These are phyloP conservation scores for Mortierella sp. DNA, from an alignment of 371 early-diverging fungal genomes.

Conservation along the genomic window DNA sequence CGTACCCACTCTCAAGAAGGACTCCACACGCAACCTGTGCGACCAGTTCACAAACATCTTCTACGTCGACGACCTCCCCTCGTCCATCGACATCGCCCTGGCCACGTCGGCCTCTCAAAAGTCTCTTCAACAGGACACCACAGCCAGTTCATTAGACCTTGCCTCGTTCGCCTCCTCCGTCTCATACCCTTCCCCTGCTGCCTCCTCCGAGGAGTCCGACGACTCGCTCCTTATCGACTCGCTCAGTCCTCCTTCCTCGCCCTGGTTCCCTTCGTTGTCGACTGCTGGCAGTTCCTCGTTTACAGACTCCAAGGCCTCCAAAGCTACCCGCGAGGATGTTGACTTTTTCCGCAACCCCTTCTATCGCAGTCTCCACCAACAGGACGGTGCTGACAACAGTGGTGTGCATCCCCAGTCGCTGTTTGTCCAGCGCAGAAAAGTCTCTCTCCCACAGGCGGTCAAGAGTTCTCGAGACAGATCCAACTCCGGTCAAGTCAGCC, in stretches of 20 bases:
- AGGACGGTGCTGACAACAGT: neutral
- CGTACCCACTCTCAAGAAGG: conserved; percentile 19
- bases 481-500: conserved; percentile 3
- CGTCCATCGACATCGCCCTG: neutral
- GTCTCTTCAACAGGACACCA: neutral
- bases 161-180: conserved; percentile 2
- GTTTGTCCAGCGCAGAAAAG: neutral
- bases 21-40: conserved; percentile 34
- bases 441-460: conserved; percentile 8
- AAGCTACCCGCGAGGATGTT: conserved; percentile 5
- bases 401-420: neutral
- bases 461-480: neutral
- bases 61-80: conserved; percentile 3
- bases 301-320: neutral
- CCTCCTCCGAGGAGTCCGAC: conserved; percentile 35
- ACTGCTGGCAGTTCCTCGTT: neutral
- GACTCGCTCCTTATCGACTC: conserved; percentile 27
- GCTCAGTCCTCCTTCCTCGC: conserved; percentile 38
- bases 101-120: neutral
- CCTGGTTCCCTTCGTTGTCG: conserved; percentile 31
- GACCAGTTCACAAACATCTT: conserved; percentile 40
- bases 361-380: conserved; percentile 28
- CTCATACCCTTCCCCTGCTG: conserved; percentile 17
- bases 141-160: neutral
- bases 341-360: conserved; percentile 48